Percentiles rank a stretch among this genome's conserved stretches.
These are phyloP conservation scores for sweet orange (Citrus sinensis) DNA, from an alignment of 345 rosid species.

Conservation along the genomic window DNA sequence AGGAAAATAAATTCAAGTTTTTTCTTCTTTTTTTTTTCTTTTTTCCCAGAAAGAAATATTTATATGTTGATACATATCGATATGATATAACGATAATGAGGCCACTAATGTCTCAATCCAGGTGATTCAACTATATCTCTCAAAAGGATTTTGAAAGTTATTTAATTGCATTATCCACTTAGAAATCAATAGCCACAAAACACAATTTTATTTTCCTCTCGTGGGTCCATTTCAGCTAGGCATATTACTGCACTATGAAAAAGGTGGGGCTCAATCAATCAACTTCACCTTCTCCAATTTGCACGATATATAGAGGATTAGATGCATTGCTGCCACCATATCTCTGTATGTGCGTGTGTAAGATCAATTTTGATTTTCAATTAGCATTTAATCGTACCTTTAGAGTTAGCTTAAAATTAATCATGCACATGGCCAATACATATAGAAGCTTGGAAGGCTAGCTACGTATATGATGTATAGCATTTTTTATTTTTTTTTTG, in stretches of 20 bases:
- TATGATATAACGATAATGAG: conserved; percentile 17
- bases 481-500: too few species aligned
- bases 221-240: conserved; percentile 13
- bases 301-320: background rate
- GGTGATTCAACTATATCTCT: conserved; percentile 51
- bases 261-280: conserved; percentile 45
- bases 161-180: conserved; percentile 28
- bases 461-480: too few species aligned
- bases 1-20: too few species aligned
- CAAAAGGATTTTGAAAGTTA: background rate
- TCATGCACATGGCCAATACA: too few species aligned
- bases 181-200: conserved; percentile 18
- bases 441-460: too few species aligned
- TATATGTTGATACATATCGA: too few species aligned
- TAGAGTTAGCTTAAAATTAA: too few species aligned
- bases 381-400: too few species aligned
- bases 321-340: background rate
- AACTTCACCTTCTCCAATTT: conserved; percentile 24
- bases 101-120: conserved; percentile 53
- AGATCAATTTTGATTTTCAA: too few species aligned
- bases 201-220: background rate
- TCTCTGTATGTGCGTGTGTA: background rate
- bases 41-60: too few species aligned
- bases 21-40: too few species aligned
- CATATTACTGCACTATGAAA: conserved; percentile 23